Conservation (phyloP, 2,329 filamentous ascomycete species). For the Taxawa tesnikishii region DNA sequence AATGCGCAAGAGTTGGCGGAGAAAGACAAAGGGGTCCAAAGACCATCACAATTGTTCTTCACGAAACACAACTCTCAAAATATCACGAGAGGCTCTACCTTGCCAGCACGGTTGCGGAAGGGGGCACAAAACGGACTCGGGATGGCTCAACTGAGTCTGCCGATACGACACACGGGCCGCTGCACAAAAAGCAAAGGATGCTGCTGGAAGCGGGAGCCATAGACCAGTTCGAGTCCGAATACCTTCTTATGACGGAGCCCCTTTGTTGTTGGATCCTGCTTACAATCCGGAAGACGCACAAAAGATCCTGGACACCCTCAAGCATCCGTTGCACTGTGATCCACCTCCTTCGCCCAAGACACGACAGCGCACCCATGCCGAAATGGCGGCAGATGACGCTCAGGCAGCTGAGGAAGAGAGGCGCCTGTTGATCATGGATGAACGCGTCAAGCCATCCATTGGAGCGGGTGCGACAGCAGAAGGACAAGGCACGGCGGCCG, state of each 20-base stretch:
- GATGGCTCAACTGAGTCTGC: constrained; percentile 40
- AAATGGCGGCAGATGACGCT: constrained; percentile 90
- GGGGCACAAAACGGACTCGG: constrained; percentile 29
- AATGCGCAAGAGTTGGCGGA: constrained; percentile 6
- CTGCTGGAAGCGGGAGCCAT: constrained; percentile 65
- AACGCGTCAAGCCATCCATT: constrained; percentile 55
- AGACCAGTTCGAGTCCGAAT: constrained; percentile 61
- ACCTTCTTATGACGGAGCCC: constrained; percentile 63
- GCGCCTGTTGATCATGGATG: constrained; percentile 87
- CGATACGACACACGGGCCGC: constrained; percentile 44
- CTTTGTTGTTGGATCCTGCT: constrained; percentile 67
- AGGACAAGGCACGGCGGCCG: constrained; percentile 55
- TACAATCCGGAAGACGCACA: constrained; percentile 57
- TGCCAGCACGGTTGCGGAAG: constrained; percentile 48
- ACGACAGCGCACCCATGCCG: constrained; percentile 84
- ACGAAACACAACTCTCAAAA: constrained; percentile 66
- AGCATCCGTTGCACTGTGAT: constrained; percentile 66
- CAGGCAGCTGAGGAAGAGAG: constrained; percentile 78
- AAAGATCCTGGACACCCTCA: constrained; percentile 55
- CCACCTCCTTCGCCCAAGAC: constrained; percentile 74
- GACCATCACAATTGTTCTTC: constrained; percentile 68
- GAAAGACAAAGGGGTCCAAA: constrained; percentile 33
- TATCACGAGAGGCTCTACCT: constrained; percentile 67
- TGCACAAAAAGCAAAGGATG: constrained; percentile 61
- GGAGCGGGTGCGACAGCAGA: constrained; percentile 56